Conservation (phyloP, 495 filamentous ascomycete species). For the Chaetomium fimeti region DNA sequence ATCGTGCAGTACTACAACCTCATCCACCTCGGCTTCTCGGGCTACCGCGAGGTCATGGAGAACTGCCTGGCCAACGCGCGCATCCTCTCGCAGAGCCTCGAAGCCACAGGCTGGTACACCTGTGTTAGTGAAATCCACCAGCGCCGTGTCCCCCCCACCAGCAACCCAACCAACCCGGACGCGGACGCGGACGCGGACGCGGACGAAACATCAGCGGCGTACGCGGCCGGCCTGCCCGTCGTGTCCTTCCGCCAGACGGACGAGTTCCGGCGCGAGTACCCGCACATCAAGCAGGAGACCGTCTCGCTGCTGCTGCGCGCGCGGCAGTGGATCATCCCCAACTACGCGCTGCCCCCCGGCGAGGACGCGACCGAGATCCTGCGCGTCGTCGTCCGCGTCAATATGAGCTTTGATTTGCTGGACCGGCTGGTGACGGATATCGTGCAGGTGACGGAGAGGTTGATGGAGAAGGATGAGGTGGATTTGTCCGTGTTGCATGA, state of each 20-base stretch:
- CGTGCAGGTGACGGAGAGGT: conserved; percentile 54
- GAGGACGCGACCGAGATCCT: conserved; percentile 66
- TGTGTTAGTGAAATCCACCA: conserved; percentile 71
- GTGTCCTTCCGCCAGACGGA: conserved; percentile 67
- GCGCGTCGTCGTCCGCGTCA: conserved; percentile 66
- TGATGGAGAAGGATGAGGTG: conserved; percentile 54
- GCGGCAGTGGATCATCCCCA: conserved; percentile 75
- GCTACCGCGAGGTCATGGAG: conserved; percentile 66
- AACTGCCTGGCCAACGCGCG: conserved; percentile 69
- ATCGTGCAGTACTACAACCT: conserved; percentile 77
- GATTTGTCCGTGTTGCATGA: conserved; percentile 45
- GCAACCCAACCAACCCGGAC: neutral
- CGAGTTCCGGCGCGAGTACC: conserved; percentile 60
- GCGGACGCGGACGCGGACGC: neutral
- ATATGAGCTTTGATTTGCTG: conserved; percentile 65
- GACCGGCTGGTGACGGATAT: conserved; percentile 60
- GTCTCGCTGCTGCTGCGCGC: conserved; percentile 64
- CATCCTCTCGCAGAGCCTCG: conserved; percentile 63
- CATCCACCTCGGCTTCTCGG: conserved; percentile 67
- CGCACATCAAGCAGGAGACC: conserved; percentile 64
- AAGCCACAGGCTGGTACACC: conserved; percentile 66
- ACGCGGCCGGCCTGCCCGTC: conserved; percentile 67
- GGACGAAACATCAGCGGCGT: conserved; percentile 56
- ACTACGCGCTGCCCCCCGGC: conserved; percentile 67
- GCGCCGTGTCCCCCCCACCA: conserved; percentile 34